Conservation (phyloP, 257 asterid genomes). For the Pogostemon cablin region DNA sequence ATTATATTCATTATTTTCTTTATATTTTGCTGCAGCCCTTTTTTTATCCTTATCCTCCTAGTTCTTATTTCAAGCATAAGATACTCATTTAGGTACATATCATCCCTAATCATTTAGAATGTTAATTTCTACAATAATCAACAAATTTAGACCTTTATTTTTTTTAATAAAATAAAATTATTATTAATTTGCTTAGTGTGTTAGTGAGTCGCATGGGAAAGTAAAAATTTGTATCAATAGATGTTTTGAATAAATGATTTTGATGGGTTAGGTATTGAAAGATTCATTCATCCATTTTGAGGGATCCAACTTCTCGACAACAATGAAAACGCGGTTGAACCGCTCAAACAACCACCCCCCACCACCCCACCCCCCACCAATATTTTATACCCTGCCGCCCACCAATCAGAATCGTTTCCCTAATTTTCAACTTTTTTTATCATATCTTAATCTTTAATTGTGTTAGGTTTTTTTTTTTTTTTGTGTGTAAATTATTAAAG, state of each 20-base stretch:
- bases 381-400: conserved; percentile 24
- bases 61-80: no score
- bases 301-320: conserved; percentile 46
- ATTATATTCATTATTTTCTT: no score
- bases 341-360: conserved; percentile 32
- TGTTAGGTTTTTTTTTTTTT: conserved; percentile 22
- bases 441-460: conserved; percentile 19
- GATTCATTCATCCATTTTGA: conserved; percentile 38
- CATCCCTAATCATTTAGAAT: no score
- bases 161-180: no score
- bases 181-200: no score
- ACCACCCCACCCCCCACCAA: no score
- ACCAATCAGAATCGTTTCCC: conserved; percentile 20
- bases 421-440: not conserved
- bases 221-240: not conserved
- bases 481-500: conserved; percentile 19
- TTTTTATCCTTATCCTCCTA: no score
- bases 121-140: no score
- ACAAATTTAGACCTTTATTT: no score
- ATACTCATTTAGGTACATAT: no score
- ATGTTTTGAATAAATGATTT: conserved; percentile 39
- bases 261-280: conserved; percentile 64
- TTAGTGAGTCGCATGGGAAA: conserved; percentile 5
- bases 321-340: conserved; percentile 53
- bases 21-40: no score